Evolutionary conservation across 495 filamentous ascomycete genomes (phyloP), one percentile per base, ranked within the genome.

Genomic region (Pyrenula aspistea): DNA sequence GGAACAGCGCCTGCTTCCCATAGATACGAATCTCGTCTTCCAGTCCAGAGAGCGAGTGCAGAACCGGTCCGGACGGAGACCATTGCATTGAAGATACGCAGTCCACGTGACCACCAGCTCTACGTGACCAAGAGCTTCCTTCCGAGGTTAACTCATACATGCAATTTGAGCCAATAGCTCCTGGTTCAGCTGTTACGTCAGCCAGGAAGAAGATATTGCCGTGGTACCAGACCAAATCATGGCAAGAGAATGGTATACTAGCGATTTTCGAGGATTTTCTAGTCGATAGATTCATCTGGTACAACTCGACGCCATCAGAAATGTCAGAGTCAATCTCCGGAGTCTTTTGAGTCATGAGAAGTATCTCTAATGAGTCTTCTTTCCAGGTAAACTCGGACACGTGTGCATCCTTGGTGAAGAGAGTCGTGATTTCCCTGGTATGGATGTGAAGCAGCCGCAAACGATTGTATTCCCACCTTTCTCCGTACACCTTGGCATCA

Each of bases 351-450:
- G 31, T 42, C n/a, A 42, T 52, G 52, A 51, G 55, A 10, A 54
- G 36, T 8, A 61, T 55, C 10, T 55, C 19, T 2, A 21, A 50
- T 10, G 59, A 59, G 22, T 51, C 23, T 3, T 22, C 22, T 12
- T 51, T 59, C 59, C 56, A 61, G 11, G 48, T 36, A 48, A 59
- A 52, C 12, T 59, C n/a, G n/a, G 23, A 54, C 12, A 61, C 59
- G 23, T 61, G 56, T 2, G 47, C 24, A 22, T 50, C 48, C 10
- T 49, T 50, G 11, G n/a, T 22, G 1, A 49, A 24, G 12, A 59
- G 20, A 24, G 58, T 60, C 19, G 22, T 23, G 12, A 55, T 49
- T 3, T 36, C 19, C 10, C 31, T 15, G 1, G 25, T 59, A 11
- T 12, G 24, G 4, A 61, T 22, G 19, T 61, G 23, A 10, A 59